Percentiles rank a stretch among this genome's conserved stretches.
Evolutionary conservation across 768 basidiomycete genomes (phyloP).

Genomic region (Suillus paluster): DNA sequence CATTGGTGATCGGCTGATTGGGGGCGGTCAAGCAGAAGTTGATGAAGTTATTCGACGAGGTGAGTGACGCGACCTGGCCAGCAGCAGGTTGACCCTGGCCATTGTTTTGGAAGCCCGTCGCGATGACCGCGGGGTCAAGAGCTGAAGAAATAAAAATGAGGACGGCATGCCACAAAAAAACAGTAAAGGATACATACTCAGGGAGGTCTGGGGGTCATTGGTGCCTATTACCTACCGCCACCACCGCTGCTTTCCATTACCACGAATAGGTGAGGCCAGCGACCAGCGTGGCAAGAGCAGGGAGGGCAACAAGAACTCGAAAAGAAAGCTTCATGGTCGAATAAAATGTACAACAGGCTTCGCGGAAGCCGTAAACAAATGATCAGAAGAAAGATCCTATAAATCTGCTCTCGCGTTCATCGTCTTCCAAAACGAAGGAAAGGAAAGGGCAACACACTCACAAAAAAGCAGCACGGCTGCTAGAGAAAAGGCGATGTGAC

Average conservation of each 20-base stretch:
- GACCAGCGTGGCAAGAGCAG: slow-evolving; percentile 40
- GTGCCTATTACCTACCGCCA: slow-evolving; percentile 15
- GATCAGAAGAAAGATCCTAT: slow-evolving; percentile 34
- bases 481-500: slow-evolving; percentile 26
- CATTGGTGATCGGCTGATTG: slow-evolving; percentile 57
- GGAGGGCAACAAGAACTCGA: slow-evolving; percentile 44
- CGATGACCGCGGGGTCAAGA: slow-evolving; percentile 56
- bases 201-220: slow-evolving; percentile 48
- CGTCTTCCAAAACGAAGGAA: slow-evolving; percentile 1
- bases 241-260: slow-evolving; percentile 6
- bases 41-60: slow-evolving; percentile 65
- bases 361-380: slow-evolving; percentile 50
- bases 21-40: slow-evolving; percentile 53
- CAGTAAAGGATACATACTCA: slow-evolving; percentile 18
- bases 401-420: slow-evolving; percentile 5
- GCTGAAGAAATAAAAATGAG: slow-evolving; percentile 34
- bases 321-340: slow-evolving; percentile 56
- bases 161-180: slow-evolving; percentile 8
- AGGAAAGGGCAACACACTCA: neutral
- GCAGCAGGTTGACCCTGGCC: slow-evolving; percentile 48
- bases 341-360: slow-evolving; percentile 39
- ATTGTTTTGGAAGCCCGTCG: slow-evolving; percentile 51
- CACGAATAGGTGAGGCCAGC: slow-evolving; percentile 27
- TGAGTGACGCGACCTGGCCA: slow-evolving; percentile 57
- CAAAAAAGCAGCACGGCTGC: slow-evolving; percentile 60